Evolutionary conservation across 106 monocot genomes (phyloP).

Genomic region (Phalaenopsis equestris): DNA sequence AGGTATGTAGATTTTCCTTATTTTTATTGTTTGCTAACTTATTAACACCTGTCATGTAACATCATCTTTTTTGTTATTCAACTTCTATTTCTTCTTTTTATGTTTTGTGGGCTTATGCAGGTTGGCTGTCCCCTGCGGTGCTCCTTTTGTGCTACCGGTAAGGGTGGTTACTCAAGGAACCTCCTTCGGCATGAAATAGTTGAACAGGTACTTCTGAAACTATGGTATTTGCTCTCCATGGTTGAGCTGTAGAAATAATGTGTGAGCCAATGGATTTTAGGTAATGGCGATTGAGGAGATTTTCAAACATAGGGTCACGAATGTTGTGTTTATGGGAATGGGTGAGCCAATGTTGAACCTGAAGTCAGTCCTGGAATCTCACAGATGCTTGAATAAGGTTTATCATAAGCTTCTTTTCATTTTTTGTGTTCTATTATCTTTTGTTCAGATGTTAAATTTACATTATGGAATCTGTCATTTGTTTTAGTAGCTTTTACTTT

Average conservation of each 20-base stretch:
- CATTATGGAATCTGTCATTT: background rate
- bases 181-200: conserved; percentile 83
- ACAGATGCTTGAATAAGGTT: conserved; percentile 95
- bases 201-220: conserved; percentile 56
- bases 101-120: conserved; percentile 18
- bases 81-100: background rate
- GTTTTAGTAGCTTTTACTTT: background rate
- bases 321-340: conserved; percentile 99
- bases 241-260: background rate
- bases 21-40: background rate
- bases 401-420: conserved; percentile 2
- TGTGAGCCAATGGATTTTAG: conserved; percentile 20
- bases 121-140: conserved; percentile 91
- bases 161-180: conserved; percentile 91
- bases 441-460: background rate
- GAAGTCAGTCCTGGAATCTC: conserved; percentile 78
- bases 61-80: background rate
- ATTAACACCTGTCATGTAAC: background rate
- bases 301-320: conserved; percentile 85
- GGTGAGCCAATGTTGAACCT: conserved; percentile 97
- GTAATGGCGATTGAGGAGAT: conserved; percentile 87
- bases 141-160: conserved; percentile 95
- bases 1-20: no score
- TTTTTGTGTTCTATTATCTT: background rate
- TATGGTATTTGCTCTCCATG: background rate